Conservation (phyloP, 2,329 filamentous ascomycete species). For the Talaromyces islandicus region DNA sequence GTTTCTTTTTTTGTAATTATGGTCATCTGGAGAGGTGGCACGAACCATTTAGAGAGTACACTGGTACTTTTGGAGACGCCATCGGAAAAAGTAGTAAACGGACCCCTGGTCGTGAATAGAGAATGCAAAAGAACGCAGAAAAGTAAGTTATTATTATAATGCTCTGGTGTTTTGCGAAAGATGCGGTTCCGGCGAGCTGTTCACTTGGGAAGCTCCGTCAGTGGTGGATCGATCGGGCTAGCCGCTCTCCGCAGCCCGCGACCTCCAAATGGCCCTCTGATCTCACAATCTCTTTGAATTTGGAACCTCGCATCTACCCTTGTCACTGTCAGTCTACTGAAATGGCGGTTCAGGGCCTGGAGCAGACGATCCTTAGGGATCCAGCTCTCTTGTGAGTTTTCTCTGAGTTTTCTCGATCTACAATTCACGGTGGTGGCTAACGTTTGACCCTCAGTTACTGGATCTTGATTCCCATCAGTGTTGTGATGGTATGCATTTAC, state of each 20-base stretch:
- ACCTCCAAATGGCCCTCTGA: not conserved
- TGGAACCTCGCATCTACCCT: slow-evolving; percentile 7
- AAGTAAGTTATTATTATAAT: not conserved
- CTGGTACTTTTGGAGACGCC: slow-evolving; percentile 35
- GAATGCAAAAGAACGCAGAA: not conserved
- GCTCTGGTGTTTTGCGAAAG: not conserved
- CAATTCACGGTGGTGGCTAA: slow-evolving; percentile 10
- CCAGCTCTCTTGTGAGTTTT: slow-evolving; percentile 84
- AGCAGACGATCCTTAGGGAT: slow-evolving; percentile 97
- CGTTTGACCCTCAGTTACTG: slow-evolving; percentile 67
- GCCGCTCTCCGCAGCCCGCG: not conserved
- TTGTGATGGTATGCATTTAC: slow-evolving; percentile 70
- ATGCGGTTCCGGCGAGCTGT: slow-evolving; percentile 9
- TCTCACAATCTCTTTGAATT: not conserved
- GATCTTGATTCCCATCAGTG: slow-evolving; percentile 95
- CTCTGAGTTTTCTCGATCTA: slow-evolving; percentile 1
- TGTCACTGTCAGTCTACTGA: not conserved
- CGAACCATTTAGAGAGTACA: slow-evolving; percentile 41
- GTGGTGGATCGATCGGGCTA: slow-evolving; percentile 18
- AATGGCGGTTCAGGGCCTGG: slow-evolving; percentile 74
- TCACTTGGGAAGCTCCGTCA: slow-evolving; percentile 29
- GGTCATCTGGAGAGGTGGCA: slow-evolving; percentile 14
- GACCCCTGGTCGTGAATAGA: not conserved
- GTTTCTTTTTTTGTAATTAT: not conserved
- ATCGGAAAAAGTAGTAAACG: slow-evolving; percentile 12